Percentiles rank a stretch among this genome's conserved stretches.
Evolutionary conservation across 495 filamentous ascomycete genomes (phyloP).

Genomic region (Lepidopterella palustris): DNA sequence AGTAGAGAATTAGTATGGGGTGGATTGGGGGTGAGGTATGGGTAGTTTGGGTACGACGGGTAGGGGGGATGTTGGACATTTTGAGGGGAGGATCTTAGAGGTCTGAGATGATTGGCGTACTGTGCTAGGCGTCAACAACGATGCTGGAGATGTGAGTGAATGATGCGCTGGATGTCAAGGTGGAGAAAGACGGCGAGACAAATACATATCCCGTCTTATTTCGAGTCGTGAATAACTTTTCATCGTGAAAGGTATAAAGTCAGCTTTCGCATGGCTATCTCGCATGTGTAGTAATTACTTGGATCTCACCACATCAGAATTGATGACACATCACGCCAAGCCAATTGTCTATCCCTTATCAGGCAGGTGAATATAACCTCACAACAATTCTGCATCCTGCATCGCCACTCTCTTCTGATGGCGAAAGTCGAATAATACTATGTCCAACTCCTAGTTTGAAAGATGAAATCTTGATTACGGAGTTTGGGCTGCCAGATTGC

Average conservation of each 20-base stretch:
- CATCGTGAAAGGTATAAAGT: neutral
- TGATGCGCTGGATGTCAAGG: neutral
- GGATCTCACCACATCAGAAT: neutral
- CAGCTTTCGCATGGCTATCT: neutral
- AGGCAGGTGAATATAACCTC: neutral
- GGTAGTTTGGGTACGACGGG: neutral
- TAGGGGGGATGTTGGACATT: too few relatives aligned
- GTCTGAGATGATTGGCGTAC: too few relatives aligned
- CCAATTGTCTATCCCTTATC: neutral
- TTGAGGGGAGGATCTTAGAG: too few relatives aligned
- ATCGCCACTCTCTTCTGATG: neutral
- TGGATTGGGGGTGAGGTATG: too few relatives aligned
- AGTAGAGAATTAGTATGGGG: conserved; percentile 17
- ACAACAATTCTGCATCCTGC: neutral
- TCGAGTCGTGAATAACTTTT: neutral
- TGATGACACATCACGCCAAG: neutral
- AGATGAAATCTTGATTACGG: neutral
- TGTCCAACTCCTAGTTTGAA: neutral
- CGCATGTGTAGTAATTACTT: neutral
- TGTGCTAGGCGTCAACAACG: too few relatives aligned
- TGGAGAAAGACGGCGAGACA: too few relatives aligned
- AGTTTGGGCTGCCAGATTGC: too few relatives aligned
- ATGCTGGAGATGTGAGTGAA: neutral
- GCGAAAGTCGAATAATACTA: neutral
- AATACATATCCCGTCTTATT: too few relatives aligned